phyloP scores from a whole-genome alignment of 441 rosid species.

The Arabidopsis lyrata region DNA sequence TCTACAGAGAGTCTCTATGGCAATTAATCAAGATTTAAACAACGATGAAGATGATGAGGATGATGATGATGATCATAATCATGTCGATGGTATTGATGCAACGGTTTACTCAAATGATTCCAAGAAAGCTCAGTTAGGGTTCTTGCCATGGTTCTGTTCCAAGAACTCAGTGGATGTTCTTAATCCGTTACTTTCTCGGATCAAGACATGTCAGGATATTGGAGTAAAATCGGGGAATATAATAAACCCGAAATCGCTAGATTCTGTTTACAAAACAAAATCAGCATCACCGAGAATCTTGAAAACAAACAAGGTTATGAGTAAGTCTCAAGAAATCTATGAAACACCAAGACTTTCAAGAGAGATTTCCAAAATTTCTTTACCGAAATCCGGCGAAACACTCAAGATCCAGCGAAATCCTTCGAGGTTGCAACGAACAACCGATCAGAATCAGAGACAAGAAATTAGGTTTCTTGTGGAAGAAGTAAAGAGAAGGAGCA shows the following conservation, averaged over 20 bases:
- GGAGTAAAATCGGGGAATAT: slow-evolving; percentile 13
- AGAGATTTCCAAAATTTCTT: slow-evolving; percentile 21
- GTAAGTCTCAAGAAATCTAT: slow-evolving; percentile 68
- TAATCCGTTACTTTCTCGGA: slow-evolving; percentile 37
- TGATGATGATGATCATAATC: slow-evolving; percentile 58
- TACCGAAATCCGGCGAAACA: not conserved
- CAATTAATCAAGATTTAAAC: slow-evolving; percentile 56
- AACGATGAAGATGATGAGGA: slow-evolving; percentile 48
- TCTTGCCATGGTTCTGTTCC: slow-evolving; percentile 39
- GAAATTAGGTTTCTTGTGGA: slow-evolving; percentile 29
- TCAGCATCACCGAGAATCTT: slow-evolving; percentile 23
- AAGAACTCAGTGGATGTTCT: slow-evolving; percentile 32
- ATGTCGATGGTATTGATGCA: slow-evolving; percentile 18
- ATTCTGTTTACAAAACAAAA: slow-evolving; percentile 6
- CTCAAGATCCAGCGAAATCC: slow-evolving; percentile 10
- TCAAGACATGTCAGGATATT: slow-evolving; percentile 39
- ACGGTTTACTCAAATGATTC: not conserved
- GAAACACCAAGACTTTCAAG: slow-evolving; percentile 22
- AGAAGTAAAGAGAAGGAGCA: slow-evolving; percentile 39
- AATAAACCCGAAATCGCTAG: slow-evolving; percentile 7
- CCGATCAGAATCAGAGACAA: not conserved
- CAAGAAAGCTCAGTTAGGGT: slow-evolving; percentile 44
- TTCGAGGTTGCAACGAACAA: slow-evolving; percentile 31
- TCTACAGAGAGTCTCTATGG: slow-evolving; percentile 50
- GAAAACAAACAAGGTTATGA: slow-evolving; percentile 49